A percentile compares a stretch with the other conserved stretches of the same genome.
Conservation (phyloP, 768 basidiomycete species). For the Suillus lakei region DNA sequence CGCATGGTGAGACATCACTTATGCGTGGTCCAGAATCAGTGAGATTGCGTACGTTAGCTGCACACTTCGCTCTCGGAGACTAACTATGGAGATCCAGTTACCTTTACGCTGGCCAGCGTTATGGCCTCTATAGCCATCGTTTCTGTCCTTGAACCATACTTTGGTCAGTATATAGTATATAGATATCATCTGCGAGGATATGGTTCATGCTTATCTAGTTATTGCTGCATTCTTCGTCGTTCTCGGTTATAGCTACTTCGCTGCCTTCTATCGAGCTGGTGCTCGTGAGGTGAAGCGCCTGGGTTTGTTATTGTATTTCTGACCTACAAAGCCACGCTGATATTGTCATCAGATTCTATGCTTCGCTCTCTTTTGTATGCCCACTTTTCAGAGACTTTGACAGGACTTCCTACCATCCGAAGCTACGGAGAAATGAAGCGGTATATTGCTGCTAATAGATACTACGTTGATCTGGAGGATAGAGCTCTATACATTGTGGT, state of each 20-base stretch:
- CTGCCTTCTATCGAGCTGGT: slow-evolving; percentile 69
- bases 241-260: slow-evolving; percentile 66
- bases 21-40: slow-evolving; percentile 48
- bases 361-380: slow-evolving; percentile 77
- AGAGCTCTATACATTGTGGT: slow-evolving; percentile 71
- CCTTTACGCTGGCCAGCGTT: slow-evolving; percentile 54
- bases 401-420: slow-evolving; percentile 71
- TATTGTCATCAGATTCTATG: slow-evolving; percentile 56
- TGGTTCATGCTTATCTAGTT: slow-evolving; percentile 37
- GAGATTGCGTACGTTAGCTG: slow-evolving; percentile 48
- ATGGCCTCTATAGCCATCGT: slow-evolving; percentile 60
- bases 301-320: slow-evolving; percentile 25
- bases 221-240: slow-evolving; percentile 56
- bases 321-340: neutral
- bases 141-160: slow-evolving; percentile 62
- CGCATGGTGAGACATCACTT: neutral
- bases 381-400: slow-evolving; percentile 77
- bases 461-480: slow-evolving; percentile 75
- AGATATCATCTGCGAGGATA: neutral
- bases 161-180: slow-evolving; percentile 49
- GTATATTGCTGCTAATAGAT: slow-evolving; percentile 68
- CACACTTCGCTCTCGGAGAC: neutral
- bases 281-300: slow-evolving; percentile 73
- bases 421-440: slow-evolving; percentile 69
- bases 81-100: slow-evolving; percentile 39